phyloP scores from a whole-genome alignment of 2,329 filamentous ascomycete species.

The Ophiocordyceps australis region DNA sequence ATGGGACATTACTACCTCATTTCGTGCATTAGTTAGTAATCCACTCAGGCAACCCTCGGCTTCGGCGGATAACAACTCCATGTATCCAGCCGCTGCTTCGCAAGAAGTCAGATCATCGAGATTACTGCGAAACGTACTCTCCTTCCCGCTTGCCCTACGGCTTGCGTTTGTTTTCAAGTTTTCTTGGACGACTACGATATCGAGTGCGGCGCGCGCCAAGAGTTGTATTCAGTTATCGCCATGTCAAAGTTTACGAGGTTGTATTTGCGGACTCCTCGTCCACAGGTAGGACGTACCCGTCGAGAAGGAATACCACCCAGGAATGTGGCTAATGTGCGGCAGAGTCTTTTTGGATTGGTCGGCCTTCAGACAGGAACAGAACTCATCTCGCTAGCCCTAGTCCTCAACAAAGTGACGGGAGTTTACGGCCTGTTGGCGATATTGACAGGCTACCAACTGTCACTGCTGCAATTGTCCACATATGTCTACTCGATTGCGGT shows the following conservation, averaged over 20 bases:
- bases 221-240: slow-evolving; percentile 3
- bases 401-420: slow-evolving; percentile 86
- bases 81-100: too few species aligned
- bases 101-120: too few species aligned
- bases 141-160: too few species aligned
- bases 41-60: too few species aligned
- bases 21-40: too few species aligned
- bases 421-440: slow-evolving; percentile 81
- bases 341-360: slow-evolving; percentile 77
- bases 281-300: slow-evolving; percentile 1
- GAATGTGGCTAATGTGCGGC: slow-evolving; percentile 5
- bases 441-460: slow-evolving; percentile 71
- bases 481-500: slow-evolving; percentile 73
- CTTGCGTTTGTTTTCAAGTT: too few species aligned
- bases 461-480: slow-evolving; percentile 70
- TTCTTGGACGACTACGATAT: too few species aligned
- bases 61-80: too few species aligned
- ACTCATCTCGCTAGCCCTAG: slow-evolving; percentile 62
- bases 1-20: too few species aligned
- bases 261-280: background rate
- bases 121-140: too few species aligned
- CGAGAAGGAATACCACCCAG: too few species aligned
- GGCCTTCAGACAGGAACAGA: slow-evolving; percentile 75
- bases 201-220: too few species aligned
- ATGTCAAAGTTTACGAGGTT: slow-evolving; percentile 14